Evolutionary conservation across 305 asterid species (phyloP).

Genomic region (Solanum hybrid): DNA sequence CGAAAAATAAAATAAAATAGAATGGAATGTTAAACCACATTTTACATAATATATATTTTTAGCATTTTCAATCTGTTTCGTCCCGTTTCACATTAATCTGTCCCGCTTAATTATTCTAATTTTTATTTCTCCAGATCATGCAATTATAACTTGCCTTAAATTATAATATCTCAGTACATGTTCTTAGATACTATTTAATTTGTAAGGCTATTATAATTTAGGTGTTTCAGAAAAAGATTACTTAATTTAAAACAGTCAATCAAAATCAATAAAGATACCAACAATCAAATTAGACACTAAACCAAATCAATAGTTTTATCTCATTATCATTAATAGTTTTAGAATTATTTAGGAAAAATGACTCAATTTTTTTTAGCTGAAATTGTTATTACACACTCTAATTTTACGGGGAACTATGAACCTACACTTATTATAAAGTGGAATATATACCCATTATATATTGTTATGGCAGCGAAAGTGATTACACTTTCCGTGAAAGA

Average conservation of each 20-base stretch:
- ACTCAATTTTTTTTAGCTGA: neutral
- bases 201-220: neutral
- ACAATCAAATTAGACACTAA: neutral
- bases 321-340: neutral
- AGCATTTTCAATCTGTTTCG: too few relatives aligned
- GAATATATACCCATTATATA: neutral
- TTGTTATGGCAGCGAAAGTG: neutral
- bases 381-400: too few relatives aligned
- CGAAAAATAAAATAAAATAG: too few relatives aligned
- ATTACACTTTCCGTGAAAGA: neutral
- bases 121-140: too few relatives aligned
- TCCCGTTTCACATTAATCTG: neutral
- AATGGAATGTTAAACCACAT: too few relatives aligned
- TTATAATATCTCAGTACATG: too few relatives aligned
- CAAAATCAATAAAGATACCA: neutral
- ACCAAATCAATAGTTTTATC: neutral
- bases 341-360: neutral
- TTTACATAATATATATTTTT: too few relatives aligned
- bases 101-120: too few relatives aligned
- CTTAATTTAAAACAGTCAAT: neutral
- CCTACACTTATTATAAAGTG: neutral
- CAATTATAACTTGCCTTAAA: too few relatives aligned
- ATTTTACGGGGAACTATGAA: neutral
- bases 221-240: neutral
- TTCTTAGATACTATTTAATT: neutral